A percentile compares a stretch with the other conserved stretches of the same genome.
Conservation (phyloP, 768 basidiomycete species). For the Lentinula boryana region DNA sequence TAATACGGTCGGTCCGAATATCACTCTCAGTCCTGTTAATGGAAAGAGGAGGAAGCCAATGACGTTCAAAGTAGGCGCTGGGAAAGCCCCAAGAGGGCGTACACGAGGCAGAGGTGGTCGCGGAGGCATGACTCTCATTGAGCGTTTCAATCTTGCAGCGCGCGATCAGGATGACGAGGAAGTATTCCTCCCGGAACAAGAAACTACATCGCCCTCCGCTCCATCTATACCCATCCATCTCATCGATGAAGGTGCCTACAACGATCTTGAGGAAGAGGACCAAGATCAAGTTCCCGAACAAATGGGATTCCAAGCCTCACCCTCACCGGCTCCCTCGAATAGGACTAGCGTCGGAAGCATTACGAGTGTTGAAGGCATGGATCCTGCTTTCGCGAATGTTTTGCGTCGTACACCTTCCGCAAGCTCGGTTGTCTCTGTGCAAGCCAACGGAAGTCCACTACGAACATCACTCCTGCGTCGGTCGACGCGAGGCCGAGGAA, state of each 20-base stretch:
- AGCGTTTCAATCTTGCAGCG: conserved; percentile 29
- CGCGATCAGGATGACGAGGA: neutral
- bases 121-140: conserved; percentile 25
- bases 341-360: conserved; percentile 38
- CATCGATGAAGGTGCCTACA: conserved; percentile 8
- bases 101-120: conserved; percentile 22
- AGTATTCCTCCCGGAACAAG: neutral
- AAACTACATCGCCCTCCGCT: conserved; percentile 21
- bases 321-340: conserved; percentile 48
- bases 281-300: conserved; percentile 22
- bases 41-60: neutral
- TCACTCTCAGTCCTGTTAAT: neutral
- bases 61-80: conserved; percentile 1
- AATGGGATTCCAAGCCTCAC: conserved; percentile 17
- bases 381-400: conserved; percentile 77
- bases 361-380: conserved; percentile 68
- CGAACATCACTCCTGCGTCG: conserved; percentile 52
- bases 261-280: conserved; percentile 19
- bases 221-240: conserved; percentile 28
- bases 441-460: conserved; percentile 47
- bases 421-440: conserved; percentile 23
- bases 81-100: conserved; percentile 1
- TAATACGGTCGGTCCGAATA: neutral
- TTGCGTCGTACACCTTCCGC: conserved; percentile 53
- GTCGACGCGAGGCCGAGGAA: conserved; percentile 38